These are phyloP conservation scores for Talaromyces marneffei DNA, from an alignment of 2,329 filamentous ascomycete genomes.

Conservation along the genomic window DNA sequence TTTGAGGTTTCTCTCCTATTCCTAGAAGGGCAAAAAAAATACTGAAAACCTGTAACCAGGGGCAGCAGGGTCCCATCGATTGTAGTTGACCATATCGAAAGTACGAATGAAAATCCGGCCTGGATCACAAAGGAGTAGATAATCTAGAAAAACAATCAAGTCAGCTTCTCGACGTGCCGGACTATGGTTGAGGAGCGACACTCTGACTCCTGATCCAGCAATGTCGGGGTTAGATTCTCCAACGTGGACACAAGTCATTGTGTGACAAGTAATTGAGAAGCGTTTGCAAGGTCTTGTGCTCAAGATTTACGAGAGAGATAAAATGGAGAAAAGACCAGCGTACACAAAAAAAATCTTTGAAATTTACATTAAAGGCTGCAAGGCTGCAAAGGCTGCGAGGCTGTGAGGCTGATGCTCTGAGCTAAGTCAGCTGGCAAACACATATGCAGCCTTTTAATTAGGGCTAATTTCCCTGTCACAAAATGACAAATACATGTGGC, in stretches of 20 bases:
- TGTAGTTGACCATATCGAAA: neutral
- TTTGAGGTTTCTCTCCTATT: too few relatives aligned
- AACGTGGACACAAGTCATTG: neutral
- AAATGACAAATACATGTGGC: too few relatives aligned
- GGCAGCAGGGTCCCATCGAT: neutral
- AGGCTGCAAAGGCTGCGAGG: too few relatives aligned
- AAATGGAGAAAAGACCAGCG: neutral
- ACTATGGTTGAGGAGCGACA: too few relatives aligned
- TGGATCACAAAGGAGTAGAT: constrained; percentile 5
- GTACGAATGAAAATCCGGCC: neutral
- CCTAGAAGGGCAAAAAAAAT: too few relatives aligned
- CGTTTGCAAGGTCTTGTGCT: neutral
- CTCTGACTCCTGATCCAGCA: neutral
- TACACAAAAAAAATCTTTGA: neutral
- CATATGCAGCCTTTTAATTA: neutral
- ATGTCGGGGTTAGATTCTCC: constrained; percentile 2
- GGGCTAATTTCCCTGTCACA: neutral
- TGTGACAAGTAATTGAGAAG: neutral
- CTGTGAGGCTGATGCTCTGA: neutral
- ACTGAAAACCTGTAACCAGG: too few relatives aligned
- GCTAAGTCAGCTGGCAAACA: neutral
- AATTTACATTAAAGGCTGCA: too few relatives aligned
- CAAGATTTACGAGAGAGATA: neutral
- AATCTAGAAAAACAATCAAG: neutral
- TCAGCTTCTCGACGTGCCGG: neutral